Evolutionary conservation across 2,329 filamentous ascomycete species (phyloP).

Genomic region (Cyphellophora europaea): DNA sequence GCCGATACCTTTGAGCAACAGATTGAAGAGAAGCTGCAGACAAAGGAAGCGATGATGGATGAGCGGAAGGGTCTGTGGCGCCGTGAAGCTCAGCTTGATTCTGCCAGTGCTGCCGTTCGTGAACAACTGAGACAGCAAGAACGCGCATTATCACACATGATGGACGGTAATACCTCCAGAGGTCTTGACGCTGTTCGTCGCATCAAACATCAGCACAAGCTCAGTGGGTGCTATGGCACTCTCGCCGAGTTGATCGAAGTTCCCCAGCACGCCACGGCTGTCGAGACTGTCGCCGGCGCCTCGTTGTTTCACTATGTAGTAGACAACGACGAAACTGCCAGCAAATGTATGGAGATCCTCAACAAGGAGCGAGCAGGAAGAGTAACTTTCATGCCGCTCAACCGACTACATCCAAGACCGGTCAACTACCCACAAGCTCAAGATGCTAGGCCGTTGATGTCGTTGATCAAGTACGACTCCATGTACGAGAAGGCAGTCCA

Average conservation of each 20-base stretch:
- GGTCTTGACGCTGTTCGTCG: slow-evolving; percentile 80
- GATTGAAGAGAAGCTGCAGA: slow-evolving; percentile 67
- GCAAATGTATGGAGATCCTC: slow-evolving; percentile 67
- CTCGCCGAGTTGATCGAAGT: slow-evolving; percentile 88
- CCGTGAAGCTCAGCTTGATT: slow-evolving; percentile 79
- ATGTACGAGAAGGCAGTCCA: slow-evolving; percentile 77
- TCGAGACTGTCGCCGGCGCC: slow-evolving; percentile 85
- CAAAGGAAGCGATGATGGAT: slow-evolving; percentile 69
- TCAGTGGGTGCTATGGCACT: slow-evolving; percentile 84
- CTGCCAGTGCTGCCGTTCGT: slow-evolving; percentile 64
- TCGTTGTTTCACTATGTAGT: slow-evolving; percentile 96
- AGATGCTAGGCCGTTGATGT: slow-evolving; percentile 79
- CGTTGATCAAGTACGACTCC: slow-evolving; percentile 70
- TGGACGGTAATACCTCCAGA: slow-evolving; percentile 80
- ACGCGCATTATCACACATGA: slow-evolving; percentile 66
- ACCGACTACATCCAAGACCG: slow-evolving; percentile 62
- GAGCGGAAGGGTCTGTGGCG: slow-evolving; percentile 79
- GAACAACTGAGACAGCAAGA: slow-evolving; percentile 72
- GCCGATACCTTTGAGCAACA: slow-evolving; percentile 64
- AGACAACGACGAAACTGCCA: slow-evolving; percentile 81
- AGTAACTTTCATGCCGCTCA: slow-evolving; percentile 90
- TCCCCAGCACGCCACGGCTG: slow-evolving; percentile 75
- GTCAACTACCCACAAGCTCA: slow-evolving; percentile 73
- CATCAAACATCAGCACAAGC: slow-evolving; percentile 67
- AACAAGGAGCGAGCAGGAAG: slow-evolving; percentile 73